These are phyloP conservation scores for Aspergillus alliaceus DNA, from an alignment of 2,329 filamentous ascomycete species.

Conservation along the genomic window DNA sequence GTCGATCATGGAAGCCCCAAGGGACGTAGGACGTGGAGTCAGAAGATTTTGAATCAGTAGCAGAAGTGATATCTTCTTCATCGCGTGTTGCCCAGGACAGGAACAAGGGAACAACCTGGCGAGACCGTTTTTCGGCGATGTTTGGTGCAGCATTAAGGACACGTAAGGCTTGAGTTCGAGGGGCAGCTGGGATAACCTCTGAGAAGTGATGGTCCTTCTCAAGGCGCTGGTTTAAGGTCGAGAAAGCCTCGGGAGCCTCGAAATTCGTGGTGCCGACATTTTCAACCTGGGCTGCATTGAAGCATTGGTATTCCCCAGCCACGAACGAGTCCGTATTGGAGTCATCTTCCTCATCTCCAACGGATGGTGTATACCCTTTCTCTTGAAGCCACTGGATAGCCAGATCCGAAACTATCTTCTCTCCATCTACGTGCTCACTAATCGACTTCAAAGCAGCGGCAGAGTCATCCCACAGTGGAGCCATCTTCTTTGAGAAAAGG, in stretches of 20 bases:
- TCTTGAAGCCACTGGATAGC: slow-evolving; percentile 74
- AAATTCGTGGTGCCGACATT: slow-evolving; percentile 54
- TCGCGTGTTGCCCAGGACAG: slow-evolving; percentile 71
- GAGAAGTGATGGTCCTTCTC: slow-evolving; percentile 57
- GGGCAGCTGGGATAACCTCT: slow-evolving; percentile 43
- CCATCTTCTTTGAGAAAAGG: slow-evolving; percentile 78
- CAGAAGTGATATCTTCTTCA: slow-evolving; percentile 39
- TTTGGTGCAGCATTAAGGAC: slow-evolving; percentile 72
- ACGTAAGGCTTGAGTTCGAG: slow-evolving; percentile 75
- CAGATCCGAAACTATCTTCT: slow-evolving; percentile 69
- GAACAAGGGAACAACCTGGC: slow-evolving; percentile 80
- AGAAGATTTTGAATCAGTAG: slow-evolving; percentile 13
- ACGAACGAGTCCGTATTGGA: slow-evolving; percentile 22
- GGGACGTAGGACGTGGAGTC: slow-evolving; percentile 20
- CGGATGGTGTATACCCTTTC: slow-evolving; percentile 22
- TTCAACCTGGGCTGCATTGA: slow-evolving; percentile 65
- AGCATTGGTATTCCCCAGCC: slow-evolving; percentile 72
- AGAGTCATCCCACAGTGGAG: slow-evolving; percentile 85
- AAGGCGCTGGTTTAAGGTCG: slow-evolving; percentile 64
- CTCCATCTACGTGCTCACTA: slow-evolving; percentile 67
- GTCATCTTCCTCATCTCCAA: slow-evolving; percentile 27
- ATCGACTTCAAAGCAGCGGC: slow-evolving; percentile 74
- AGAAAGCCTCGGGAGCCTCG: slow-evolving; percentile 53
- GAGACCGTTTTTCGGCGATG: slow-evolving; percentile 82
- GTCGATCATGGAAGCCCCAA: slow-evolving; percentile 67